Percentiles rank a stretch among this genome's conserved stretches.
Evolutionary conservation across 495 filamentous ascomycete genomes (phyloP).

Genomic region (Tuber microsphaerosporum): DNA sequence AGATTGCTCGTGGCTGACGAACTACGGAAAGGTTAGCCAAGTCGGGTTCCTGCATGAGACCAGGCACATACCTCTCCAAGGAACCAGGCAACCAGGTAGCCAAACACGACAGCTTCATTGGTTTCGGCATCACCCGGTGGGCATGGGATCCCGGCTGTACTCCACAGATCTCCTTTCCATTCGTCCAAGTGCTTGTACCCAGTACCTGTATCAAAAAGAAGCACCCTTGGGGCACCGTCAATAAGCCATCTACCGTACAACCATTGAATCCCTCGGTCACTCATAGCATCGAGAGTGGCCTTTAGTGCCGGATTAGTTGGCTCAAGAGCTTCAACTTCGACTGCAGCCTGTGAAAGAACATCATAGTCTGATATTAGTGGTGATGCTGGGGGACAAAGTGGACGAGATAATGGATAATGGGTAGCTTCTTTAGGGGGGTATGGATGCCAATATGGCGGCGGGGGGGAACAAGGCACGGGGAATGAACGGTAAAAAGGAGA

Average conservation of each 20-base stretch:
- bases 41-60: neutral
- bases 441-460: conserved; percentile 11
- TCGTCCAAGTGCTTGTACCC: conserved; percentile 86
- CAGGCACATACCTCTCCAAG: conserved; percentile 73
- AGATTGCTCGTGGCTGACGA: conserved; percentile 80
- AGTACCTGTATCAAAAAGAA: conserved; percentile 91
- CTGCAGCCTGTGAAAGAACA: conserved; percentile 58
- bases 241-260: conserved; percentile 96
- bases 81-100: conserved; percentile 96
- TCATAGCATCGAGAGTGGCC: conserved; percentile 81
- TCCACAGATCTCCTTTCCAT: conserved; percentile 97
- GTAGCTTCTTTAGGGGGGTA: conserved; percentile 9
- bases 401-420: conserved; percentile 10
- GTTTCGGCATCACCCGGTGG: conserved; percentile 89
- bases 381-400: conserved; percentile 7
- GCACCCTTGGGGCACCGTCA: conserved; percentile 85
- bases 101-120: conserved; percentile 95
- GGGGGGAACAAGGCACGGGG: conserved; percentile 9
- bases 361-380: conserved; percentile 33
- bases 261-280: conserved; percentile 78
- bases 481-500: conserved; percentile 8
- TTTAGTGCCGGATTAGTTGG: conserved; percentile 73
- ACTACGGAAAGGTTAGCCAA: conserved; percentile 51
- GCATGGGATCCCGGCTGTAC: conserved; percentile 80
- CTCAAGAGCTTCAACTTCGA: conserved; percentile 87